Evolutionary conservation across 179 eudicot genomes (phyloP), one percentile per base, ranked within the genome.

Genomic region (Camellia oleifera): DNA sequence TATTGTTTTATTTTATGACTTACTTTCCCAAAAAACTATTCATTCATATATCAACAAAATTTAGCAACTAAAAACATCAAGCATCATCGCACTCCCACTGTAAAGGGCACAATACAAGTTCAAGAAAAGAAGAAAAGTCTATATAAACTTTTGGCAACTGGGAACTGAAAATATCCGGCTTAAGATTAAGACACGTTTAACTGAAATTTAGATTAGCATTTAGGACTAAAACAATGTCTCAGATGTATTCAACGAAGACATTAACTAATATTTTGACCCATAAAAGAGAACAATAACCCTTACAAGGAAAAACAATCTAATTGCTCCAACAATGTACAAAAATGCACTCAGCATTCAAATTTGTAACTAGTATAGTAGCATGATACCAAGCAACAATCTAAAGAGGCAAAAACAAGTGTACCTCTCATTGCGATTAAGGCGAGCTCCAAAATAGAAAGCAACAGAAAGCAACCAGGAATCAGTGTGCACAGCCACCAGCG

Each of bases 401-500:
- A 8, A 61, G 23, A 61, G 15, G 65, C 65, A 61, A 17, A 23
- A 61, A 61, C 60, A 56, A 56, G 60, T 69, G 20, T 67, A 82
- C 85, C 85, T 82, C 54, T 82, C 85, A 60, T 82, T 78, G 20
- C 81, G 50, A 60, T 82, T 82, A 7, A 82, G 75, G 7, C 85
- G 78, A 74, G 85, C 85, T 3, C 85, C 85, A 42, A 82, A 78
- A 45, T 82, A 82, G 60, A 72, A 82, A 74, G 85, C 81, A 17
- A 82, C 85, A 18, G 85, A 68, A 7, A 82, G 75, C 76, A 82
- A 60, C 85, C 85, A 82, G 3, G 81, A 78, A 74, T 82, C 85
- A 26, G 81, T 82, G 56, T 82, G 85, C 71, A 82, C 79, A 46
- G 85, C 81, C 61, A 82, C 85, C 81, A 82, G 75, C 11, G 85